Evolutionary conservation across 805 yeast species (phyloP), one percentile per base, ranked within the genome.

Genomic region (Deakozyma indianensis): DNA sequence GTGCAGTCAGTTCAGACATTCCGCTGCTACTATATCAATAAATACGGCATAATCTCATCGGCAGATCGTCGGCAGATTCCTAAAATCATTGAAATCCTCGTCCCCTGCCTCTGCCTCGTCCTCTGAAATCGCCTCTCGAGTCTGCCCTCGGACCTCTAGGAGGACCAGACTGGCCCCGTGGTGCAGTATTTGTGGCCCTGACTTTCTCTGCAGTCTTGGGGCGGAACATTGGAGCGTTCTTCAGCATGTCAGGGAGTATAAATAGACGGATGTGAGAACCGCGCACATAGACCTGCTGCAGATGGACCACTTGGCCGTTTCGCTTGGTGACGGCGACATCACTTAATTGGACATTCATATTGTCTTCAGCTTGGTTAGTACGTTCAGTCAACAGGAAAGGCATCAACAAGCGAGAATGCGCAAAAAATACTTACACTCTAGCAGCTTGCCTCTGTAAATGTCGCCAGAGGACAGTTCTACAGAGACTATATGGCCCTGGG

Each of bases 191-290:
- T 22, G 41, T 41, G 16, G 55, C 53, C 28, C 58, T 45, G 22
- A 54, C 52, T 41, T 53, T 48, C 40, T 58, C 59, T 28, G 54
- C 44, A 22, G 58, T 51, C 41, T 53, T 56, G 3, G 67, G 66
- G 42, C 77, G 78, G 55, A 90, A 81, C 78, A 88, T 75, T 14
- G 97, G 97, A 1, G 97, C 96, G 59, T 86, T 61, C 55, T 72
- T 74, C 44, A 90, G 70, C 63, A 88, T 78, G 43, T 90, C 97
- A 0, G 98, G 98, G 3, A 92, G 78, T 20, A 80, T 76, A 51
- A 92, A 73, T 61, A 86, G 81, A 49, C 87, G 74, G 22, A 90
- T 77, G 64, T 83, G 88, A 0, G 95, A 85, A 1, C 98, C 98
- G 55, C 98, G 75, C 2, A 90, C 77, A 60, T 85, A 88, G 2